Conservation (phyloP, 768 basidiomycete genomes). For the Suillus hirtellus region DNA sequence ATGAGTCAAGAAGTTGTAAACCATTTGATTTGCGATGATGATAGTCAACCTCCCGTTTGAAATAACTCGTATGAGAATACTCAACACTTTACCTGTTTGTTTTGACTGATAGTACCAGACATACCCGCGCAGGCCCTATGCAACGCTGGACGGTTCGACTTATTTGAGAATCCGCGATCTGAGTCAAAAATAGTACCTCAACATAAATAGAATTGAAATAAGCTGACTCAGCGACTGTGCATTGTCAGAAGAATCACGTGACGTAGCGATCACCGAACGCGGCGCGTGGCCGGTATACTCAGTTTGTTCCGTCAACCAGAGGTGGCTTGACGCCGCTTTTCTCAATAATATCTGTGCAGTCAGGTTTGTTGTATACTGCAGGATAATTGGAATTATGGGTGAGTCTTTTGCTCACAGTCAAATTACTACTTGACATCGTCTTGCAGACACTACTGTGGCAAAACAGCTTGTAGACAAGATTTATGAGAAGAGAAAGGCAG, state of each 20-base stretch:
- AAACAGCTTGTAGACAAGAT: slow-evolving; percentile 89
- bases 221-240: neutral
- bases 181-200: too few species aligned
- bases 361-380: neutral
- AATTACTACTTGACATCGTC: neutral
- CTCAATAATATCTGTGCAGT: neutral
- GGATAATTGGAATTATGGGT: slow-evolving; percentile 3
- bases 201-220: too few species aligned
- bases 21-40: too few species aligned
- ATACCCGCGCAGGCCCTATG: too few species aligned
- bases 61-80: too few species aligned
- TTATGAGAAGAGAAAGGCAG: slow-evolving; percentile 95
- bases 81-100: too few species aligned
- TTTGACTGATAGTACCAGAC: too few species aligned
- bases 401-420: neutral
- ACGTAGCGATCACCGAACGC: neutral
- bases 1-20: too few species aligned
- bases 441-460: slow-evolving; percentile 66
- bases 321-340: slow-evolving; percentile 1
- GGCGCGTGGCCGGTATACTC: neutral
- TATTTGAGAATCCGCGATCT: too few species aligned
- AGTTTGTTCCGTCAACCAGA: neutral
- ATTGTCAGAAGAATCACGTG: neutral
- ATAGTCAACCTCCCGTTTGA: too few species aligned
- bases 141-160: too few species aligned